phyloP scores from a whole-genome alignment of 768 basidiomycete species.

The Asterophora lycoperdoides region DNA sequence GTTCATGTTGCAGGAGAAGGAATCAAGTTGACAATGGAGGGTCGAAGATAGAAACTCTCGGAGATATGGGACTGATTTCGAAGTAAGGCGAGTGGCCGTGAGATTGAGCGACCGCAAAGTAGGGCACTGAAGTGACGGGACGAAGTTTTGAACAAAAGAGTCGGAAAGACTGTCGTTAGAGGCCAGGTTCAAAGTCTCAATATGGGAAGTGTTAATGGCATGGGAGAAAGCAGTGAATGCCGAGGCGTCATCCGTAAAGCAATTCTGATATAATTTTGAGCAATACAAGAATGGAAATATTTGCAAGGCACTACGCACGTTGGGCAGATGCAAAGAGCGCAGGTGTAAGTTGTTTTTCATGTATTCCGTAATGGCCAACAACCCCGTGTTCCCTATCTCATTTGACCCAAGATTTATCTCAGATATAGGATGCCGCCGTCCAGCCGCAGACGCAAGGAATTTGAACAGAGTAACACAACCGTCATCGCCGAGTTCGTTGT shows the following conservation, averaged over 20 bases:
- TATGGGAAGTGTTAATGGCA: slow-evolving; percentile 51
- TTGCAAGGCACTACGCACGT: slow-evolving; percentile 37
- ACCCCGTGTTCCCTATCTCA: slow-evolving; percentile 49
- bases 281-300: neutral
- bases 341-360: slow-evolving; percentile 42
- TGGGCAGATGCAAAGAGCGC: slow-evolving; percentile 50
- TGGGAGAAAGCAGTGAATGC: slow-evolving; percentile 37
- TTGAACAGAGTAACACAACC: slow-evolving; percentile 52
- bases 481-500: slow-evolving; percentile 54
- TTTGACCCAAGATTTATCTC: slow-evolving; percentile 60
- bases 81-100: slow-evolving; percentile 47
- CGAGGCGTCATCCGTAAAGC: slow-evolving; percentile 28
- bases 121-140: slow-evolving; percentile 46
- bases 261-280: slow-evolving; percentile 17
- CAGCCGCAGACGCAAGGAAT: slow-evolving; percentile 48
- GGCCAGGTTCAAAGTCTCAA: slow-evolving; percentile 49
- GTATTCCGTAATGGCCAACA: slow-evolving; percentile 50
- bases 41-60: slow-evolving; percentile 47
- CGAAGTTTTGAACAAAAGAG: slow-evolving; percentile 42
- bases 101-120: slow-evolving; percentile 52
- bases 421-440: slow-evolving; percentile 40
- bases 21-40: slow-evolving; percentile 41
- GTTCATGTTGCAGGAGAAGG: slow-evolving; percentile 55
- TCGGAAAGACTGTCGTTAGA: slow-evolving; percentile 49
- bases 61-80: slow-evolving; percentile 36